Evolutionary conservation across 768 basidiomycete genomes (phyloP).

Genomic region (Lactarius indigo): DNA sequence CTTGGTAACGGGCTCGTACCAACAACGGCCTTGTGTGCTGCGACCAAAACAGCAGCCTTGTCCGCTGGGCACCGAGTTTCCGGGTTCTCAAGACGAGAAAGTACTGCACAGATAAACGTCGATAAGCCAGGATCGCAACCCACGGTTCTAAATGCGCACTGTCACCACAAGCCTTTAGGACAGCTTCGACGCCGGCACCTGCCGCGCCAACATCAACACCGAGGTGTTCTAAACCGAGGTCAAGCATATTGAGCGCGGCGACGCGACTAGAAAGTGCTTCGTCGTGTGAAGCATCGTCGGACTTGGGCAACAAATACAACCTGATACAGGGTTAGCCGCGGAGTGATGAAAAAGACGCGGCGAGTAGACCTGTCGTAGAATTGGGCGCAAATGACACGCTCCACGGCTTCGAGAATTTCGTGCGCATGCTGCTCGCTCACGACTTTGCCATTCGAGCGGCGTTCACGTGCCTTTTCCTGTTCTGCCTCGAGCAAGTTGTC

Average conservation of each 20-base stretch:
- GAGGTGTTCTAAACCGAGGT: slow-evolving; percentile 83
- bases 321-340: slow-evolving; percentile 38
- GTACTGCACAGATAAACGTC: slow-evolving; percentile 35
- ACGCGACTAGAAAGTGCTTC: slow-evolving; percentile 85
- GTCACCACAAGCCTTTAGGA: slow-evolving; percentile 73
- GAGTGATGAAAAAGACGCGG: neutral
- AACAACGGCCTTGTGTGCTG: slow-evolving; percentile 82
- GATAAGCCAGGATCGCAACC: slow-evolving; percentile 19
- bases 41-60: slow-evolving; percentile 77
- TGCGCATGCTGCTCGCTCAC: slow-evolving; percentile 39
- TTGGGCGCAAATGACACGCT: slow-evolving; percentile 61
- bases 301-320: slow-evolving; percentile 69
- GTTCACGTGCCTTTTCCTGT: slow-evolving; percentile 21
- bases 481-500: slow-evolving; percentile 26
- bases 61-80: slow-evolving; percentile 60
- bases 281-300: slow-evolving; percentile 84
- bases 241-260: slow-evolving; percentile 88
- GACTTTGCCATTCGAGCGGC: slow-evolving; percentile 29
- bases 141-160: slow-evolving; percentile 40
- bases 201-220: slow-evolving; percentile 70
- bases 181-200: slow-evolving; percentile 50
- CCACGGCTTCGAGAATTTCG: slow-evolving; percentile 68
- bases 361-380: slow-evolving; percentile 78
- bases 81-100: slow-evolving; percentile 47
- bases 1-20: slow-evolving; percentile 46